Percentiles rank a stretch among this genome's conserved stretches.
Evolutionary conservation across 2,329 filamentous ascomycete genomes (phyloP).

Genomic region (Aureobasidium sp.): DNA sequence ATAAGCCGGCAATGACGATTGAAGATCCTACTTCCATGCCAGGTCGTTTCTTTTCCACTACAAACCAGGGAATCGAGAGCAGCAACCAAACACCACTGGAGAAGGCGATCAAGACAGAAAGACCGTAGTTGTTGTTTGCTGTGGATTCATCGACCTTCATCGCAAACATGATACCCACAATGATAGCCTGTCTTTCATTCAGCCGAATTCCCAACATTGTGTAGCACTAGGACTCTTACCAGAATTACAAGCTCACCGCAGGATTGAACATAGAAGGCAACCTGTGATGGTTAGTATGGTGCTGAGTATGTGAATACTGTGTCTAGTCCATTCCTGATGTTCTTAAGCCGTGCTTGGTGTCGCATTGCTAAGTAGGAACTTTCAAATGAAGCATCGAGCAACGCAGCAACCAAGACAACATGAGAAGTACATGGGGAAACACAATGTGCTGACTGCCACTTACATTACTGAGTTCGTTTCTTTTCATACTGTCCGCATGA

Average conservation of each 20-base stretch:
- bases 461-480: conserved; percentile 57
- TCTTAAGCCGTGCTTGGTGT: no score
- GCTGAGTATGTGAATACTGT: background rate
- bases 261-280: conserved; percentile 56
- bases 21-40: conserved; percentile 48
- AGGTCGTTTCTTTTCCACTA: conserved; percentile 57
- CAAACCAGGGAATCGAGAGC: conserved; percentile 60
- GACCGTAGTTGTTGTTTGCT: conserved; percentile 59
- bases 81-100: conserved; percentile 58
- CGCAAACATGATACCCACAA: conserved; percentile 58
- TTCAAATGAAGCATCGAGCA: no score
- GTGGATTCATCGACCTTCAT: conserved; percentile 53
- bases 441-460: background rate
- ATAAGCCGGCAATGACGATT: conserved; percentile 53
- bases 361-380: no score
- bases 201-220: no score
- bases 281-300: background rate
- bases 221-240: background rate
- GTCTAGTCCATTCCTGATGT: no score
- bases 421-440: no score
- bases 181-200: conserved; percentile 38
- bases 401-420: no score
- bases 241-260: conserved; percentile 56
- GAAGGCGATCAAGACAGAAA: conserved; percentile 60
- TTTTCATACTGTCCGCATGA: conserved; percentile 53